Percentiles rank a stretch among this genome's conserved stretches.
phyloP scores from a whole-genome alignment of 1,139 yeast species.

The Yamadazyma taylorii region DNA sequence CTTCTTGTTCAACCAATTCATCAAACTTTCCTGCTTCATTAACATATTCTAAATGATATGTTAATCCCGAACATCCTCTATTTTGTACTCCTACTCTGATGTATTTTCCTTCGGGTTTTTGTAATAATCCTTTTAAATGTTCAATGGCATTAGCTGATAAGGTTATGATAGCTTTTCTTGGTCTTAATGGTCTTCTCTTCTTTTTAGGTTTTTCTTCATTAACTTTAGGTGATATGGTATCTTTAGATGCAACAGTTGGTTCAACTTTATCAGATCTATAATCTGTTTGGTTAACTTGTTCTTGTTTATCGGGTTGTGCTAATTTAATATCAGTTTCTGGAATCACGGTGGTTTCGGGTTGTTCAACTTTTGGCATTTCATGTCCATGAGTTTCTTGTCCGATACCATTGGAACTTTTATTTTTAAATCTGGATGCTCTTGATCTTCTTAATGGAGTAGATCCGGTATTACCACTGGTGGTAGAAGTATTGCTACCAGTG shows the following conservation, averaged over 20 bases:
- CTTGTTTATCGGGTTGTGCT: background rate
- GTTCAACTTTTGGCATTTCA: slow-evolving; percentile 10
- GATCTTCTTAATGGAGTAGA: slow-evolving; percentile 32
- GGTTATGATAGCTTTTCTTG: slow-evolving; percentile 83
- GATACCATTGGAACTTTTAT: slow-evolving; percentile 15
- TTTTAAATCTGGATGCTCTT: slow-evolving; percentile 37
- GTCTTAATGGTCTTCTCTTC: slow-evolving; percentile 70
- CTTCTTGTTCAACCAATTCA: slow-evolving; percentile 89
- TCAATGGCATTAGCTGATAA: slow-evolving; percentile 70
- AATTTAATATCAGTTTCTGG: slow-evolving; percentile 7
- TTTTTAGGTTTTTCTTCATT: slow-evolving; percentile 22
- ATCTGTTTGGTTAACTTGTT: background rate
- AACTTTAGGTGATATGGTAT: slow-evolving; percentile 9
- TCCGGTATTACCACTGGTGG: background rate
- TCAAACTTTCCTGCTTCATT: slow-evolving; percentile 89
- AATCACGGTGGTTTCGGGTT: slow-evolving; percentile 4
- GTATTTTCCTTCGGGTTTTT: slow-evolving; percentile 84
- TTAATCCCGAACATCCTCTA: slow-evolving; percentile 94
- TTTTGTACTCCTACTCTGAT: slow-evolving; percentile 93
- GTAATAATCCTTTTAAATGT: slow-evolving; percentile 65
- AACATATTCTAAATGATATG: slow-evolving; percentile 89
- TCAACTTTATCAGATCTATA: background rate
- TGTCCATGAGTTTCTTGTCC: slow-evolving; percentile 7
- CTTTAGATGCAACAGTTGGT: slow-evolving; percentile 1
- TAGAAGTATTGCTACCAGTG: slow-evolving; percentile 3